Percentiles rank a stretch among this genome's conserved stretches.
These are phyloP conservation scores for Amphirosellinia nigrospora DNA, from an alignment of 495 filamentous ascomycete species.

Conservation along the genomic window DNA sequence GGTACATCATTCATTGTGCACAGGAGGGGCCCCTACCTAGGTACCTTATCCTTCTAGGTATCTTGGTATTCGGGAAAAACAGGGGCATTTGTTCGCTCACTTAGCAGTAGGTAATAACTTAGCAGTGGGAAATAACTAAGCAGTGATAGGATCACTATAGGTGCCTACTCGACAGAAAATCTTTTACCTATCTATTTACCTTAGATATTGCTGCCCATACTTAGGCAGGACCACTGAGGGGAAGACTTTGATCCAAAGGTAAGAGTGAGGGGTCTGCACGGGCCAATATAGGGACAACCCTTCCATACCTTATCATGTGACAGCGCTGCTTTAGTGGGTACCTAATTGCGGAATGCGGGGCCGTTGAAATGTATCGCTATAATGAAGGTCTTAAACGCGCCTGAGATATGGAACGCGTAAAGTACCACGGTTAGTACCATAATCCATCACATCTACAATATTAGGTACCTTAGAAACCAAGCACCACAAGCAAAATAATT, in stretches of 20 bases:
- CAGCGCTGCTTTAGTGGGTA: constrained; percentile 21
- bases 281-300: constrained; percentile 12
- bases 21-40: background rate
- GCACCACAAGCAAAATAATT: background rate
- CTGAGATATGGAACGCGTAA: constrained; percentile 27
- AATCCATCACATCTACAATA: constrained; percentile 21
- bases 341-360: constrained; percentile 6
- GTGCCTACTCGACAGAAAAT: background rate
- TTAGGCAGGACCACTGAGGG: background rate
- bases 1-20: background rate
- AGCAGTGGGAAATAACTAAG: too few species aligned
- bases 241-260: background rate
- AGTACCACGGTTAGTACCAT: background rate
- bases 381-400: constrained; percentile 27
- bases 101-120: background rate
- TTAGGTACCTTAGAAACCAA: background rate
- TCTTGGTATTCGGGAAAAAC: too few species aligned
- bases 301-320: constrained; percentile 35
- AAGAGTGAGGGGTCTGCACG: background rate
- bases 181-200: too few species aligned
- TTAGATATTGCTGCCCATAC: too few species aligned
- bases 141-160: background rate
- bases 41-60: too few species aligned
- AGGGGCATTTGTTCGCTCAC: background rate
- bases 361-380: constrained; percentile 12